A percentile compares a stretch with the other conserved stretches of the same genome.
Conservation (phyloP, 2,329 filamentous ascomycete species). For the Pyrenochaeta sp. region DNA sequence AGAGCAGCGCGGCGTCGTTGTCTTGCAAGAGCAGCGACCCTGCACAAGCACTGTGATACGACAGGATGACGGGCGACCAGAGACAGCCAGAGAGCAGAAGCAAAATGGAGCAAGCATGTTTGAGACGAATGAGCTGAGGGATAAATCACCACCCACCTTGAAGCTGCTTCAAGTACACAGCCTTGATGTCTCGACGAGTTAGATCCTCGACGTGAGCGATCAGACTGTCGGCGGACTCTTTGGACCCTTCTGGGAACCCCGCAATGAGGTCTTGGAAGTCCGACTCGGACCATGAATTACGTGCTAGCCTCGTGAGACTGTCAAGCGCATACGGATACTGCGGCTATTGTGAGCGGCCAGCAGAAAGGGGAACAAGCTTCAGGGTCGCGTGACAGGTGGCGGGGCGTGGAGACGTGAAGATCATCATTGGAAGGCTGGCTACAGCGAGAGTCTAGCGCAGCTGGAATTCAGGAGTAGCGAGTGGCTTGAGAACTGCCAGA, state of each 20-base stretch:
- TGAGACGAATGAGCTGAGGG: slow-evolving; percentile 17
- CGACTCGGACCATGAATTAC: slow-evolving; percentile 70
- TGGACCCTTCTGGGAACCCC: slow-evolving; percentile 73
- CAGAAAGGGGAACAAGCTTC: slow-evolving; percentile 20
- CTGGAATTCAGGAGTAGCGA: slow-evolving; percentile 21
- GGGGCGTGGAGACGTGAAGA: slow-evolving; percentile 27
- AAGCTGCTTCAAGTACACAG: slow-evolving; percentile 77
- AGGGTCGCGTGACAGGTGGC: slow-evolving; percentile 40
- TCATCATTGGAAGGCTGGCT: slow-evolving; percentile 23
- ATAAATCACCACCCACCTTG: slow-evolving; percentile 56
- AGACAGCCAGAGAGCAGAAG: too few species aligned
- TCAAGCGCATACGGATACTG: slow-evolving; percentile 81
- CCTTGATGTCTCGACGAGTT: slow-evolving; percentile 75
- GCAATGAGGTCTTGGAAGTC: slow-evolving; percentile 72
- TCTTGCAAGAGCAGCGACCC: slow-evolving; percentile 27
- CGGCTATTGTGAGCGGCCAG: slow-evolving; percentile 40
- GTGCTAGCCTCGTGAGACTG: slow-evolving; percentile 69
- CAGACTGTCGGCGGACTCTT: slow-evolving; percentile 65
- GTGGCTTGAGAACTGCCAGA: slow-evolving; percentile 2
- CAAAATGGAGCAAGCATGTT: slow-evolving; percentile 12
- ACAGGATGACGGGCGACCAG: slow-evolving; percentile 11
- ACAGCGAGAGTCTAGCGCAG: slow-evolving; percentile 16
- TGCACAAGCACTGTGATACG: slow-evolving; percentile 10
- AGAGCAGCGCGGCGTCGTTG: slow-evolving; percentile 29
- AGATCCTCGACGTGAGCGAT: slow-evolving; percentile 74